Percentiles rank a stretch among this genome's conserved stretches.
Evolutionary conservation across 164 flowering plant genomes (phyloP).

Genomic region (Vitis amurensis): DNA sequence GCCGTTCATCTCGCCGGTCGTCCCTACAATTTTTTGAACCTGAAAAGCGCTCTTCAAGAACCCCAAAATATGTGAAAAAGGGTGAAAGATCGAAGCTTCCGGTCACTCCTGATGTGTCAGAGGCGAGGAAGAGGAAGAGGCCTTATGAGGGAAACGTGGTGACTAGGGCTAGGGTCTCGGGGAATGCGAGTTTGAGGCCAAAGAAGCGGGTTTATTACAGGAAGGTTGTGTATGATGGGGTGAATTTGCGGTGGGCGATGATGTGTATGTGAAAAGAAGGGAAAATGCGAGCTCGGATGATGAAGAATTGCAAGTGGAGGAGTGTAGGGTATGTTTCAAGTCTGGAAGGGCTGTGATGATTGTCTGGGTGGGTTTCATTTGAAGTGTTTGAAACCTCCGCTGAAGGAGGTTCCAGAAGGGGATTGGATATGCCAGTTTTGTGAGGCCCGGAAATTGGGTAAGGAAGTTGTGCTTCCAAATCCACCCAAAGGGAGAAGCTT

Average conservation of each 20-base stretch:
- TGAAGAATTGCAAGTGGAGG: constrained; percentile 81
- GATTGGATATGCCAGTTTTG: constrained; percentile 90
- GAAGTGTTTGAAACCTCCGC: constrained; percentile 82
- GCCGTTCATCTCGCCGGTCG: constrained; percentile 2
- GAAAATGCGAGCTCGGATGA: constrained; percentile 72
- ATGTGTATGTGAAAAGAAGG: constrained; percentile 92
- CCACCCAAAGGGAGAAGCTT: constrained; percentile 85
- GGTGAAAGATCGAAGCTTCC: constrained; percentile 13
- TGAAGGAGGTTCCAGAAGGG: constrained; percentile 87
- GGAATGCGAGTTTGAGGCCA: not conserved
- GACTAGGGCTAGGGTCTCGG: constrained; percentile 11
- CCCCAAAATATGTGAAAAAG: not conserved
- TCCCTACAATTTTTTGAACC: too few relatives aligned
- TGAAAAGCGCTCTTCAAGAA: too few relatives aligned
- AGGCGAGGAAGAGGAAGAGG: constrained; percentile 29
- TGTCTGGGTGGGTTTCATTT: constrained; percentile 92
- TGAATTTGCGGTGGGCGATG: constrained; percentile 76
- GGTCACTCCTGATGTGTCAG: constrained; percentile 25
- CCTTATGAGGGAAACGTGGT: not conserved
- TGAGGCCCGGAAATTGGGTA: constrained; percentile 59
- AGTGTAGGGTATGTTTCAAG: constrained; percentile 77
- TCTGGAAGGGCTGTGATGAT: constrained; percentile 60
- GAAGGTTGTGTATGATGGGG: constrained; percentile 79
- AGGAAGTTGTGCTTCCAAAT: constrained; percentile 47
- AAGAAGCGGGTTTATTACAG: constrained; percentile 53